These are phyloP conservation scores for Ophiostoma perfectum DNA, from an alignment of 2,329 filamentous ascomycete species.

Conservation along the genomic window DNA sequence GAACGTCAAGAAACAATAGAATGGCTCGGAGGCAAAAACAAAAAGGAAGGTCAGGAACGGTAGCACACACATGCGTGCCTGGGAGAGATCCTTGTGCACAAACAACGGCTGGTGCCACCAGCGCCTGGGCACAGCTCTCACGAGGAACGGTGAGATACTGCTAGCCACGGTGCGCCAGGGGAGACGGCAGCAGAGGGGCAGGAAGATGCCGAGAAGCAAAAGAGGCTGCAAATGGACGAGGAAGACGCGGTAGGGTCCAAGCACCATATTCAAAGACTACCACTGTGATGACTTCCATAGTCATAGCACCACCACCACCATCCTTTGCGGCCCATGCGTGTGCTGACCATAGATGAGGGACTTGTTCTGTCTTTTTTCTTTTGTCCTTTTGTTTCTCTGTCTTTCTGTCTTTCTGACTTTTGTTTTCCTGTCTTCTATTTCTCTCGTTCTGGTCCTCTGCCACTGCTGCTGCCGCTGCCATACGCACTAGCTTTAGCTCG, in stretches of 20 bases:
- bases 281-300: neutral
- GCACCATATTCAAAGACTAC: neutral
- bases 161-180: neutral
- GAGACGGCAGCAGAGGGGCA: no score
- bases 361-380: neutral
- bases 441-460: no score
- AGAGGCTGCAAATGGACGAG: no score
- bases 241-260: neutral
- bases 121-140: neutral
- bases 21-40: neutral
- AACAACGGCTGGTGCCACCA: neutral
- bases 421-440: neutral
- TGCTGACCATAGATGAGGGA: no score
- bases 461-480: neutral
- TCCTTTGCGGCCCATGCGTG: neutral
- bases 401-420: neutral
- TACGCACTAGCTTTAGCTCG: constrained; percentile 5
- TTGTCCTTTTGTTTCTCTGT: neutral
- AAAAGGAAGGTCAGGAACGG: neutral
- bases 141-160: neutral
- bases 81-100: neutral
- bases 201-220: no score
- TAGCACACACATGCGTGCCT: constrained; percentile 8
- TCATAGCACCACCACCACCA: neutral
- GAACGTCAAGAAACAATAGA: neutral